Evolutionary conservation across 192 early-diverging fungal species (phyloP).

Genomic region (Mortierella antarctica): DNA sequence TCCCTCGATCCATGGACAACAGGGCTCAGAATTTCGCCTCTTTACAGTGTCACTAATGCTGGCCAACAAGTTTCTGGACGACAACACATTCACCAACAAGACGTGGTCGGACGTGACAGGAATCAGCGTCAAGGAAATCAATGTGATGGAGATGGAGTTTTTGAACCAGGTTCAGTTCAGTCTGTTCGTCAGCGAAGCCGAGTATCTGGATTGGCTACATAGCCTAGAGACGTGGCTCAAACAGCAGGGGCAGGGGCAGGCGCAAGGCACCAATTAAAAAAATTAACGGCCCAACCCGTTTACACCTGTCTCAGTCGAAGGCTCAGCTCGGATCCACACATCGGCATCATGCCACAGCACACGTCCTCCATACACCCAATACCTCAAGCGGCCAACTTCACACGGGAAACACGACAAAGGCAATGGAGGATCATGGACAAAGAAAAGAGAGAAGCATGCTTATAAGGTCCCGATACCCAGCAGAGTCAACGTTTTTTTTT

Average conservation of each 20-base stretch:
- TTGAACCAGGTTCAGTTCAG: conserved; percentile 79
- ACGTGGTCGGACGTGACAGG: conserved; percentile 89
- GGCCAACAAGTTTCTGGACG: conserved; percentile 87
- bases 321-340: no score
- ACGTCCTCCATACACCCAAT: no score
- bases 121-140: conserved; percentile 82
- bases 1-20: conserved; percentile 66
- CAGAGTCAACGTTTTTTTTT: no score
- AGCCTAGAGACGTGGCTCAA: conserved; percentile 53
- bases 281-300: neutral
- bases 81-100: conserved; percentile 91
- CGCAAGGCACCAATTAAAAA: conserved; percentile 4
- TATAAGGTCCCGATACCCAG: no score
- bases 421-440: no score
- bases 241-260: conserved; percentile 38
- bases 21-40: conserved; percentile 83
- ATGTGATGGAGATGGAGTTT: conserved; percentile 91
- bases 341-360: no score
- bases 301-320: neutral
- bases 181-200: conserved; percentile 72
- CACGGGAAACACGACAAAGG: no score
- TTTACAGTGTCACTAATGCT: conserved; percentile 89
- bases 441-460: no score
- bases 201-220: conserved; percentile 80
- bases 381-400: no score